Evolutionary conservation across 768 basidiomycete genomes (phyloP).

Genomic region (Calocera viscosa): DNA sequence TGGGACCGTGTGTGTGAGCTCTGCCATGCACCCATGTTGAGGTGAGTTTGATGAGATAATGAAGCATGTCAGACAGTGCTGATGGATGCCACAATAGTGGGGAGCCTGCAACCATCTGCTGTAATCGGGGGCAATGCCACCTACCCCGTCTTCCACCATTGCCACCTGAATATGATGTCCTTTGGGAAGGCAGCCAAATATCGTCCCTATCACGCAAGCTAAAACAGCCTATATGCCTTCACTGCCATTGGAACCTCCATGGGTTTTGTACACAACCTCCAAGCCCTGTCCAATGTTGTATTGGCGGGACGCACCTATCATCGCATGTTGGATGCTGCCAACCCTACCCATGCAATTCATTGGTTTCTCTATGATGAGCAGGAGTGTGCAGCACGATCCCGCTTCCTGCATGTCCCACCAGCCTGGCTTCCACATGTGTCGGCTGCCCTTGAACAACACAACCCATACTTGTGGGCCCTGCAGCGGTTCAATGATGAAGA

Average conservation of each 20-base stretch:
- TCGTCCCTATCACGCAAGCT: not conserved
- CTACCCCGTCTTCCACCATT: not conserved
- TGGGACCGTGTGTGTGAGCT: not conserved
- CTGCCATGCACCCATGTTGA: not conserved
- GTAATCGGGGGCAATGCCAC: not conserved
- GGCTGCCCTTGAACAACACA: not conserved
- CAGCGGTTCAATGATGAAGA: not conserved
- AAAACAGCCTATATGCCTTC: not conserved
- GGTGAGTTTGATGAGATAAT: not conserved
- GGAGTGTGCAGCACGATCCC: not conserved
- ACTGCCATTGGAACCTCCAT: not conserved
- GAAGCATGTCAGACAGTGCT: not conserved
- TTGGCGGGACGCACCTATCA: constrained; percentile 8
- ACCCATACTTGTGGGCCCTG: not conserved
- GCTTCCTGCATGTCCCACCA: not conserved
- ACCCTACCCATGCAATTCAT: not conserved
- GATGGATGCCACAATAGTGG: not conserved
- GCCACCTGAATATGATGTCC: not conserved
- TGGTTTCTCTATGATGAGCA: constrained; percentile 11
- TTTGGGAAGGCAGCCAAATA: not conserved
- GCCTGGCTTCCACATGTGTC: not conserved
- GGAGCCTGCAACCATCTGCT: constrained; percentile 9
- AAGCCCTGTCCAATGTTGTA: not conserved
- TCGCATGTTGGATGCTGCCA: not conserved
- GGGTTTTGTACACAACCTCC: not conserved